Evolutionary conservation across 352 stramenopile genomes (phyloP).

Genomic region (Globisporangium spinosum): DNA sequence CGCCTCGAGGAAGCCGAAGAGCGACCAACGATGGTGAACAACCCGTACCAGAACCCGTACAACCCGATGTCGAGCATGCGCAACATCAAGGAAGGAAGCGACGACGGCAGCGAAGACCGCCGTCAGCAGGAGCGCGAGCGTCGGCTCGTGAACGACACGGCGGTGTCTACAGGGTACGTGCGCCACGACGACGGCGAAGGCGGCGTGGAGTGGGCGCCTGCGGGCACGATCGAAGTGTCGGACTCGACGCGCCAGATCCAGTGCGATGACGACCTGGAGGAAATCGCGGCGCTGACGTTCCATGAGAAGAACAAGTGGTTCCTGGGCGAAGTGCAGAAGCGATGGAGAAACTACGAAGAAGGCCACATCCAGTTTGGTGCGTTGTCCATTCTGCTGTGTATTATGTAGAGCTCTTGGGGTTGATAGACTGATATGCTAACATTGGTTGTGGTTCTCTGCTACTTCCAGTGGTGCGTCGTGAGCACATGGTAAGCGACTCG

Average conservation of each 20-base stretch:
- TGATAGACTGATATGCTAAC: conserved; percentile 20
- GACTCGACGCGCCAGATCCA: conserved; percentile 51
- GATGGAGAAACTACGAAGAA: conserved; percentile 77
- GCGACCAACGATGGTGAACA: conserved; percentile 65
- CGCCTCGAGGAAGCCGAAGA: conserved; percentile 76
- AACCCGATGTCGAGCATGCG: conserved; percentile 54
- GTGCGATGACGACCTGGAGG: conserved; percentile 82
- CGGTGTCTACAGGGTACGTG: conserved; percentile 77
- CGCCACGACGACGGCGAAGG: conserved; percentile 64
- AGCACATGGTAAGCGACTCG: conserved; percentile 80
- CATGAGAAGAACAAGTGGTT: conserved; percentile 86
- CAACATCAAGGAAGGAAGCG: conserved; percentile 48
- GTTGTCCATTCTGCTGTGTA: neutral
- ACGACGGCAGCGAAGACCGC: conserved; percentile 21
- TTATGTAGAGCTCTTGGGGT: conserved; percentile 37
- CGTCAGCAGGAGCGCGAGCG: conserved; percentile 11
- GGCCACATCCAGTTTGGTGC: conserved; percentile 74
- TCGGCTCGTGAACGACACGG: conserved; percentile 47
- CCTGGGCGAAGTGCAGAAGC: conserved; percentile 68
- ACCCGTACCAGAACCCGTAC: conserved; percentile 65
- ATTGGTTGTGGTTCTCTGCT: conserved; percentile 46
- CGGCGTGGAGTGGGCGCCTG: conserved; percentile 66
- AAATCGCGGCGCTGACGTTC: conserved; percentile 80
- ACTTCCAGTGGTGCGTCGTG: conserved; percentile 42
- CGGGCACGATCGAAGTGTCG: conserved; percentile 34